Conservation (phyloP, 257 asterid species). For the Jaltomata sinuosa region DNA sequence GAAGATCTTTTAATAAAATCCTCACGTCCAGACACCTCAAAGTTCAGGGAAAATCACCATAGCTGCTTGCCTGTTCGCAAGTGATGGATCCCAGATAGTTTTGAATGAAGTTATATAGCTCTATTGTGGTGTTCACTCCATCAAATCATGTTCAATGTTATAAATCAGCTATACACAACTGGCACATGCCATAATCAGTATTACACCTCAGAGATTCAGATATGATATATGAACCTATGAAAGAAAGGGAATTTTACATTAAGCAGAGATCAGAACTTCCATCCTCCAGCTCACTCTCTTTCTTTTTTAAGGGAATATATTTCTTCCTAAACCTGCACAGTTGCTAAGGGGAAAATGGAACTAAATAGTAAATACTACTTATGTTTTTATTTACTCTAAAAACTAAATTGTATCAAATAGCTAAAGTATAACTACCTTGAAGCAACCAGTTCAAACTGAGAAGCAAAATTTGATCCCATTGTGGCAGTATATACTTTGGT, state of each 20-base stretch:
- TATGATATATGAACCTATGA: not conserved
- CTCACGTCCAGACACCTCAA: not conserved
- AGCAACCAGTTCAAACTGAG: not conserved
- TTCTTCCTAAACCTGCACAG: not conserved
- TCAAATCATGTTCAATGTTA: not conserved
- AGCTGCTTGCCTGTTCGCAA: not conserved
- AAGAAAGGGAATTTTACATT: not conserved
- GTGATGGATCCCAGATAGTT: not conserved
- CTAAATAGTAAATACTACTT: not conserved
- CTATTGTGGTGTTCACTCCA: not conserved
- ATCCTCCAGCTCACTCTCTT: not conserved
- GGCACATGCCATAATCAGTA: not conserved
- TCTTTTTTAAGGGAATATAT: not conserved
- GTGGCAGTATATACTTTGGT: not conserved
- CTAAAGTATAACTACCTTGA: not conserved
- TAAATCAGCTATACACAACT: not conserved
- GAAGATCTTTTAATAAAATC: not conserved
- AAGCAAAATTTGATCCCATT: not conserved
- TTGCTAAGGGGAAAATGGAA: not conserved
- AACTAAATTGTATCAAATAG: not conserved
- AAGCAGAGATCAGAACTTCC: not conserved
- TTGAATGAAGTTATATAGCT: not conserved
- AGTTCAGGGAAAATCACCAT: not conserved
- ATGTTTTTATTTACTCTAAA: not conserved
- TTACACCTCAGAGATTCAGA: not conserved